Percentiles rank a stretch among this genome's conserved stretches.
phyloP scores from a whole-genome alignment of 805 yeast genomes.

The Candida caryicola region DNA sequence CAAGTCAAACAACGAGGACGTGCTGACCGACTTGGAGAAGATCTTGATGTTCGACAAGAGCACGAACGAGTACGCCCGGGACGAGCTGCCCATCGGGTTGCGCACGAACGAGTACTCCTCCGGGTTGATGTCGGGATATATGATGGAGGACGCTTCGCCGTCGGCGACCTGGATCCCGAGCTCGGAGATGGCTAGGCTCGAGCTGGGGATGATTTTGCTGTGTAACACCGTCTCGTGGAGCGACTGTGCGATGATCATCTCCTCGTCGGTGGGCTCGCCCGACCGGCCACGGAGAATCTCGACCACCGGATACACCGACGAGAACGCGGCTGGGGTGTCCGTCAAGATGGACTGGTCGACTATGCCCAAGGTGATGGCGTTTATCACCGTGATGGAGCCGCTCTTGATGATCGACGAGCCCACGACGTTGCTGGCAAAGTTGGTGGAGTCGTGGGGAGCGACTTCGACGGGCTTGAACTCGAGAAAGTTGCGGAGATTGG shows the following conservation, averaged over 20 bases:
- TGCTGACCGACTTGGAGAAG: constrained; percentile 66
- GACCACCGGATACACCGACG: constrained; percentile 65
- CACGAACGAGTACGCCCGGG: constrained; percentile 39
- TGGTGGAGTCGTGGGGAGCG: constrained; percentile 34
- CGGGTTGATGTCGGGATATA: constrained; percentile 26
- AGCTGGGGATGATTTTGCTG: constrained; percentile 49
- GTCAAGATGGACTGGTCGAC: constrained; percentile 48
- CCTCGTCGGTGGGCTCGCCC: constrained; percentile 86
- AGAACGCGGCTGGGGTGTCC: constrained; percentile 19
- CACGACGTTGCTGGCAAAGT: constrained; percentile 30
- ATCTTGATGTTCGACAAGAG: constrained; percentile 73
- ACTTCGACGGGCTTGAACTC: constrained; percentile 65
- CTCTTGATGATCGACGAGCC: constrained; percentile 70
- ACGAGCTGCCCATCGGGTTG: constrained; percentile 3
- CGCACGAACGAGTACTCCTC: constrained; percentile 14
- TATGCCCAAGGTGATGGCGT: constrained; percentile 67
- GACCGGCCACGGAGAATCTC: constrained; percentile 71
- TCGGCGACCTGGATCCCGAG: constrained; percentile 17
- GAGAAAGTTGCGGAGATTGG: constrained; percentile 63
- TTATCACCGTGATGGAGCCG: constrained; percentile 72
- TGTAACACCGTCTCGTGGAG: constrained; percentile 59
- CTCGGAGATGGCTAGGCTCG: constrained; percentile 16
- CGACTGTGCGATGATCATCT: constrained; percentile 68
- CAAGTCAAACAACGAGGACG: constrained; percentile 64
- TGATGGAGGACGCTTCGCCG: constrained; percentile 11